Conservation (phyloP, 2,329 filamentous ascomycete species). For the Emericellopsis atlantica region DNA sequence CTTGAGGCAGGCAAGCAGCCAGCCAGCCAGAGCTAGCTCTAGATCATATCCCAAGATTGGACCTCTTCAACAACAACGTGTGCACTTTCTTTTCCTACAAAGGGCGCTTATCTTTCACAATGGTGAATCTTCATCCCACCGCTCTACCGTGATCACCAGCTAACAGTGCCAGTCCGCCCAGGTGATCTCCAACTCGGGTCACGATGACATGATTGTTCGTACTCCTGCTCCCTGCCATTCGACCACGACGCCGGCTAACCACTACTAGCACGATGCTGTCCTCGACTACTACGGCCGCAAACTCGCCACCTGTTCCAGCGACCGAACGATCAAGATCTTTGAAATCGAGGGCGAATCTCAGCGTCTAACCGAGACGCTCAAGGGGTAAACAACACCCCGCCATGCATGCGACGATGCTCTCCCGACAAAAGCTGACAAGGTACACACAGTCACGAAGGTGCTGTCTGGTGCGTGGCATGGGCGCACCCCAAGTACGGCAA, state of each 20-base stretch:
- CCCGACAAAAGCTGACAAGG: conserved; percentile 5
- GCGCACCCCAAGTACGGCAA: conserved; percentile 97
- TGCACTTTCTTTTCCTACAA: neutral
- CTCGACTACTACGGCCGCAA: conserved; percentile 97
- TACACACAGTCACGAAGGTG: conserved; percentile 69
- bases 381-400: conserved; percentile 49
- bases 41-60: too few relatives aligned
- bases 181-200: conserved; percentile 37
- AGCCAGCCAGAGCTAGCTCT: neutral
- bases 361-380: conserved; percentile 80
- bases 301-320: conserved; percentile 92
- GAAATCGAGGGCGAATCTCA: conserved; percentile 92
- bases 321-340: conserved; percentile 98
- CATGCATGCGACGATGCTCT: too few relatives aligned
- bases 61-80: neutral
- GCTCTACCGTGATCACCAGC: conserved; percentile 1
- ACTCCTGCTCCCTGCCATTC: conserved; percentile 3
- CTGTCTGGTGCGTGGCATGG: conserved; percentile 97
- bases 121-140: neutral
- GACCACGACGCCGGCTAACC: conserved; percentile 2
- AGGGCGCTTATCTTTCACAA: neutral
- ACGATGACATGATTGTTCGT: conserved; percentile 99
- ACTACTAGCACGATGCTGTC: conserved; percentile 76
- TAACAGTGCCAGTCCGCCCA: conserved; percentile 25
- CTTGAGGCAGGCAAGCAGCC: too few relatives aligned